These are phyloP conservation scores for Lotus japonicus DNA, from an alignment of 306 rosid species.

Conservation along the genomic window DNA sequence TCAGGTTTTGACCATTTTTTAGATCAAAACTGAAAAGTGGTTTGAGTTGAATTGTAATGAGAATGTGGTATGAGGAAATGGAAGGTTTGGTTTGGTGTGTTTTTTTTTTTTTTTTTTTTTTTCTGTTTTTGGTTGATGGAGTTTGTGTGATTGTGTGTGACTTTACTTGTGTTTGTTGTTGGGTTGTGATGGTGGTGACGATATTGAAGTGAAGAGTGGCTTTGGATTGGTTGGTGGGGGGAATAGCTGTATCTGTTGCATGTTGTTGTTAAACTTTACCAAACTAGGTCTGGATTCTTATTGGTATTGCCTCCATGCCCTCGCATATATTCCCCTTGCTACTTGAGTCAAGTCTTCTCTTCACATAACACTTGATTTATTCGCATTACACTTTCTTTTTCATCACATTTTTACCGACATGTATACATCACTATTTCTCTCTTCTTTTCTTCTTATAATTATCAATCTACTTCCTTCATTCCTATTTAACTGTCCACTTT, in stretches of 20 bases:
- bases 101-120: too few relatives aligned
- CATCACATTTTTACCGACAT: too few relatives aligned
- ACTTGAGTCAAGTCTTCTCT: too few relatives aligned
- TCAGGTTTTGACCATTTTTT: conserved; percentile 3
- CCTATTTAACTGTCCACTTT: too few relatives aligned
- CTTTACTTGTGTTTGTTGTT: conserved; percentile 10
- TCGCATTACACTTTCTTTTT: too few relatives aligned
- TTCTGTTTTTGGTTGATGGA: not conserved
- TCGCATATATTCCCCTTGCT: not conserved
- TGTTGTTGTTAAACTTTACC: not conserved
- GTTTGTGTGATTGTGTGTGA: conserved; percentile 16
- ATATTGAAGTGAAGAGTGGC: conserved; percentile 15
- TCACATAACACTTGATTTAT: too few relatives aligned
- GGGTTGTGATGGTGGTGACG: conserved; percentile 19
- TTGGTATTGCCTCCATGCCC: conserved; percentile 12
- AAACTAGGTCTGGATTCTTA: not conserved
- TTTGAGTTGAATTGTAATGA: not conserved
- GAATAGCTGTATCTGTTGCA: not conserved
- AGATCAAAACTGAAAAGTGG: not conserved
- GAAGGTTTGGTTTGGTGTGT: not conserved
- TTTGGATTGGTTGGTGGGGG: conserved; percentile 21
- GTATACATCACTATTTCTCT: too few relatives aligned
- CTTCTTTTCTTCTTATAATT: too few relatives aligned
- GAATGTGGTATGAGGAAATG: not conserved
- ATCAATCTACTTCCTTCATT: too few relatives aligned